Percentiles rank a stretch among this genome's conserved stretches.
Evolutionary conservation across 306 rosid species (phyloP).

Genomic region (Quercus suber): DNA sequence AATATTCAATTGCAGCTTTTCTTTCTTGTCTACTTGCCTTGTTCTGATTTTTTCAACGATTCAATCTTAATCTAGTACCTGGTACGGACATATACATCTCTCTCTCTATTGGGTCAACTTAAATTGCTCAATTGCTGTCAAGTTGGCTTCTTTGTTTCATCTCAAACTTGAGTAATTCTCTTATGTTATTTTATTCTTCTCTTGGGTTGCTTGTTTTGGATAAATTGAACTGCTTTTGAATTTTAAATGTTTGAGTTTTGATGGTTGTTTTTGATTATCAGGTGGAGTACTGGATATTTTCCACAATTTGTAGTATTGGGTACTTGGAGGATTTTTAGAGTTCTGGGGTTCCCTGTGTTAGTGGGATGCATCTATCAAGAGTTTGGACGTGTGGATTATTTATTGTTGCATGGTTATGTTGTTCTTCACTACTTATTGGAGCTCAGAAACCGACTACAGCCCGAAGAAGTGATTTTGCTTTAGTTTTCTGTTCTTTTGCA

Average conservation of each 20-base stretch:
- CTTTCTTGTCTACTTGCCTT: no score
- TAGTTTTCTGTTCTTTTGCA: conserved; percentile 4
- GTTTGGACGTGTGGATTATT: conserved; percentile 34
- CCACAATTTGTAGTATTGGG: no score
- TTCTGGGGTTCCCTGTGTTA: no score
- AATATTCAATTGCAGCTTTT: no score
- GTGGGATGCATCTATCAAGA: no score
- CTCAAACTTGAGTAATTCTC: background rate
- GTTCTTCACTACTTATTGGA: conserved; percentile 35
- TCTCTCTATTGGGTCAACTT: no score
- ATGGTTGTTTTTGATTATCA: conserved; percentile 23
- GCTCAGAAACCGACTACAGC: conserved; percentile 35
- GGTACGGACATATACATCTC: no score
- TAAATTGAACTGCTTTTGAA: background rate
- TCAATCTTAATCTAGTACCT: no score
- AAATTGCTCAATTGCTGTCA: no score
- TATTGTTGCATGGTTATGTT: conserved; percentile 48
- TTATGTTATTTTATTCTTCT: no score
- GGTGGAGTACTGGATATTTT: conserved; percentile 17
- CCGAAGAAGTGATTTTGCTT: conserved; percentile 63
- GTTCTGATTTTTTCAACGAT: no score
- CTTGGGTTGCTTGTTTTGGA: background rate
- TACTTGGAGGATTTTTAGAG: no score
- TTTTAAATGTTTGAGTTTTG: background rate
- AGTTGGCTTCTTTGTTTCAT: background rate